Conservation (phyloP, 495 filamentous ascomycete genomes). For the Penicillium alfredii region DNA sequence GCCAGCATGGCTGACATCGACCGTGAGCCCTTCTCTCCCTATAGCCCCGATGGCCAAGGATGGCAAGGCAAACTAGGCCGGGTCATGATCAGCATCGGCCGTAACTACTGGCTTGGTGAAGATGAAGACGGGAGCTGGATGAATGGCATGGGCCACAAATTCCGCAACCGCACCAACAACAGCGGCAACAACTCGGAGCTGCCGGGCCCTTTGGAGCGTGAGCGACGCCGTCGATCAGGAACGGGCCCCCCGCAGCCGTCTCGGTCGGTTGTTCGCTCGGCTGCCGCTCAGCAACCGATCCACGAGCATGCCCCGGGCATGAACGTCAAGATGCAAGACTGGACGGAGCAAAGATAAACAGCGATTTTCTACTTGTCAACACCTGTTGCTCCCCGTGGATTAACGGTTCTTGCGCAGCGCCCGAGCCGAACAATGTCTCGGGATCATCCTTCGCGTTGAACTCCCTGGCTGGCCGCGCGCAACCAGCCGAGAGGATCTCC, state of each 20-base stretch:
- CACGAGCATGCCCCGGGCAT: slow-evolving; percentile 28
- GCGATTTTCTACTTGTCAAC: background rate
- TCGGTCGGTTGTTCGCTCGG: slow-evolving; percentile 33
- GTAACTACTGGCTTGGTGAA: slow-evolving; percentile 70
- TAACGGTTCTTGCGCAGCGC: background rate
- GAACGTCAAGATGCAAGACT: slow-evolving; percentile 41
- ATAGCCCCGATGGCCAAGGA: slow-evolving; percentile 63
- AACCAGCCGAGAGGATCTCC: no score
- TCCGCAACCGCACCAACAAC: slow-evolving; percentile 36
- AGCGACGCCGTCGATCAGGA: slow-evolving; percentile 60
- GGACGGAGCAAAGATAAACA: slow-evolving; percentile 32
- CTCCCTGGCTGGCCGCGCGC: no score
- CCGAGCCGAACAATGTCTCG: no score
- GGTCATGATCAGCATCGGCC: slow-evolving; percentile 62
- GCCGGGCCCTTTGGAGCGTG: slow-evolving; percentile 56
- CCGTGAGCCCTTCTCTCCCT: slow-evolving; percentile 65
- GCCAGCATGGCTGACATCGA: slow-evolving; percentile 45
- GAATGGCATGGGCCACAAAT: slow-evolving; percentile 50
- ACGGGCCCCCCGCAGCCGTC: slow-evolving; percentile 56
- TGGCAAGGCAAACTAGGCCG: slow-evolving; percentile 71
- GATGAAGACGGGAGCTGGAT: slow-evolving; percentile 54
- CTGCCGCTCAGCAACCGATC: slow-evolving; percentile 31
- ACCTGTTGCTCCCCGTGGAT: background rate
- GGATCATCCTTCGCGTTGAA: no score
- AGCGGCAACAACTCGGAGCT: slow-evolving; percentile 29